These are phyloP conservation scores for Metschnikowia lochheadii DNA, from an alignment of 805 yeast species.

Conservation along the genomic window DNA sequence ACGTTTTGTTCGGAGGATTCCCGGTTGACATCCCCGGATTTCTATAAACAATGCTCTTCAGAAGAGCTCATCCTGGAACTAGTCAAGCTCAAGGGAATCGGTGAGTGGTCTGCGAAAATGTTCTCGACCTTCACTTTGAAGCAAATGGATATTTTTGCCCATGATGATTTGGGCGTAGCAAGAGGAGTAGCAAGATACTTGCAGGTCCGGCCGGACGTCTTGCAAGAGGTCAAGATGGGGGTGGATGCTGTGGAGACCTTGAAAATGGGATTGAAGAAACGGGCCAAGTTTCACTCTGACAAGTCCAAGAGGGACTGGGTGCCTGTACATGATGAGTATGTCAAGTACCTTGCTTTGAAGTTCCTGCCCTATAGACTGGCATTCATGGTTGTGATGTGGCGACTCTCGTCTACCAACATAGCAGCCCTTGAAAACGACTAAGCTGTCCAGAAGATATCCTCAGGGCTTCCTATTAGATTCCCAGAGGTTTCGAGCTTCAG, in stretches of 20 bases:
- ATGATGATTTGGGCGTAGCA: conserved; percentile 80
- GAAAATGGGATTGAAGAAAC: conserved; percentile 28
- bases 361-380: conserved; percentile 66
- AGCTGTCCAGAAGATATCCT: no score
- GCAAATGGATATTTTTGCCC: conserved; percentile 66
- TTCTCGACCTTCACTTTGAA: conserved; percentile 68
- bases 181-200: conserved; percentile 72
- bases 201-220: conserved; percentile 46
- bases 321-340: conserved; percentile 57
- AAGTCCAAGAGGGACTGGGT: conserved; percentile 57
- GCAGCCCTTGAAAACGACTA: conserved; percentile 35
- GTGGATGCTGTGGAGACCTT: conserved; percentile 31
- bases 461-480: no score
- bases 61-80: conserved; percentile 48
- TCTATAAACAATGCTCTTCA: conserved; percentile 36
- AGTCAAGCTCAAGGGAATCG: conserved; percentile 63
- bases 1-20: conserved; percentile 43
- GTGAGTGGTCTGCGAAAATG: conserved; percentile 89
- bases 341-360: conserved; percentile 49
- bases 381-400: conserved; percentile 73
- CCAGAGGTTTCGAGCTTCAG: no score
- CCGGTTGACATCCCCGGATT: conserved; percentile 26
- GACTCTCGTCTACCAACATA: conserved; percentile 55
- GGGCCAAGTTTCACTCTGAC: conserved; percentile 34
- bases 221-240: conserved; percentile 38